These are phyloP conservation scores for Trypanosomatidae sp. DNA, from an alignment of 208 protist genomes.

Conservation along the genomic window DNA sequence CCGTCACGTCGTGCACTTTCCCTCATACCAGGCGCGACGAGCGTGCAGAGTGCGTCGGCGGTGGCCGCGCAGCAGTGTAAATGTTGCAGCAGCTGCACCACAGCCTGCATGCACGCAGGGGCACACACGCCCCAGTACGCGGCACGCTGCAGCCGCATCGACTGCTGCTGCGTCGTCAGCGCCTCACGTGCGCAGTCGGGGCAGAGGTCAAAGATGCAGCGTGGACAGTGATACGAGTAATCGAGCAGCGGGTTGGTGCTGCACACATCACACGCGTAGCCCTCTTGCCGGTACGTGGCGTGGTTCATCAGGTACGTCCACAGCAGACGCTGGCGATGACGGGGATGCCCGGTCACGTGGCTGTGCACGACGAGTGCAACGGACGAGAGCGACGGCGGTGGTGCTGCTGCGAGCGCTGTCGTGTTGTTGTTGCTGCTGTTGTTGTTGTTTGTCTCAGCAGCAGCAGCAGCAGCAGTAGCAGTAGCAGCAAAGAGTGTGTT, in stretches of 20 bases:
- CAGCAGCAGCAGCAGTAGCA: too few relatives aligned
- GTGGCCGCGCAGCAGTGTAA: slow-evolving; percentile 29
- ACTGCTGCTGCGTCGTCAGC: slow-evolving; percentile 19
- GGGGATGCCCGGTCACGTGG: slow-evolving; percentile 30
- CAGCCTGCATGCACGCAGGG: slow-evolving; percentile 4
- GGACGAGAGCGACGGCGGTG: too few relatives aligned
- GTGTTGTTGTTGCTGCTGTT: too few relatives aligned
- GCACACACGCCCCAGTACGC: slow-evolving; percentile 17
- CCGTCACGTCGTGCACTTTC: slow-evolving; percentile 38
- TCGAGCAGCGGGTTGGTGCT: slow-evolving; percentile 18
- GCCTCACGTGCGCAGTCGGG: slow-evolving; percentile 37
- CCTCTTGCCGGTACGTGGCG: slow-evolving; percentile 20
- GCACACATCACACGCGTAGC: slow-evolving; percentile 55
- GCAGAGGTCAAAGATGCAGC: slow-evolving; percentile 63
- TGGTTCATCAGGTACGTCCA: slow-evolving; percentile 32
- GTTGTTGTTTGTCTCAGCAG: too few relatives aligned
- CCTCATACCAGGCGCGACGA: slow-evolving; percentile 28
- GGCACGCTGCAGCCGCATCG: slow-evolving; percentile 17
- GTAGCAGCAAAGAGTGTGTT: too few relatives aligned
- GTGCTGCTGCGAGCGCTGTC: too few relatives aligned
- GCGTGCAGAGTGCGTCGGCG: slow-evolving; percentile 25
- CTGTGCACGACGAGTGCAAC: too few relatives aligned
- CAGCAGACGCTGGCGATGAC: slow-evolving; percentile 46
- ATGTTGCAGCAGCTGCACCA: slow-evolving; percentile 18
- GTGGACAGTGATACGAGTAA: slow-evolving; percentile 49